These are phyloP conservation scores for Cicer chorassanicum DNA, from an alignment of 306 rosid genomes.

Conservation along the genomic window DNA sequence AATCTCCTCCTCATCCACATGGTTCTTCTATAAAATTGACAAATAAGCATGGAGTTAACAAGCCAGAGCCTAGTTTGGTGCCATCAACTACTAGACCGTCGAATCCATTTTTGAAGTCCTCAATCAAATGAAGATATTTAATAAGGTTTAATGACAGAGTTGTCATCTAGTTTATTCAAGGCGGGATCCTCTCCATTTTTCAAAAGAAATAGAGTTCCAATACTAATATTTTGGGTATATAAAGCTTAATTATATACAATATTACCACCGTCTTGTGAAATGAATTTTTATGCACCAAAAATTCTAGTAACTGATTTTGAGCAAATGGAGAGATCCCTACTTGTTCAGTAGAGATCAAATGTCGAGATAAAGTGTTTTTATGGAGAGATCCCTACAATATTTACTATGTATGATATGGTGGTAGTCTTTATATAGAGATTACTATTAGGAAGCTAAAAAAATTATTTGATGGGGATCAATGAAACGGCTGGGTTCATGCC, in stretches of 20 bases:
- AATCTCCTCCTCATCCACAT: slow-evolving; percentile 43
- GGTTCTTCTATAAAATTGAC: slow-evolving; percentile 47
- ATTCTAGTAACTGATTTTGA: no score
- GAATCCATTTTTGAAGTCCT: slow-evolving; percentile 87
- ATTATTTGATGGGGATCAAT: background rate
- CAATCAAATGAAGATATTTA: slow-evolving; percentile 57
- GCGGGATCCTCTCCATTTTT: no score
- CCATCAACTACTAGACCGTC: slow-evolving; percentile 58
- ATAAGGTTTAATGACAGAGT: slow-evolving; percentile 6
- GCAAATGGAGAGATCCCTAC: no score
- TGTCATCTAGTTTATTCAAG: background rate
- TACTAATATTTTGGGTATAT: no score
- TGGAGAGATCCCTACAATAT: no score
- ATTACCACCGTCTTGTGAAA: no score
- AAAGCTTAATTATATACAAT: no score
- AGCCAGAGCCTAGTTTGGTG: slow-evolving; percentile 51
- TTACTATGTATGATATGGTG: background rate
- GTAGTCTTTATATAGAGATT: background rate
- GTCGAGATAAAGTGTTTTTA: background rate
- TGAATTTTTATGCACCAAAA: no score
- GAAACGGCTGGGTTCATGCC: background rate
- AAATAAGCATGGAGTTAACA: slow-evolving; percentile 51
- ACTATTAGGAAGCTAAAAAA: background rate
- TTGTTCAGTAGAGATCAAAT: background rate
- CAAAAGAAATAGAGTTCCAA: no score